Evolutionary conservation across 306 rosid species (phyloP).

Genomic region (Quercus bicolor): DNA sequence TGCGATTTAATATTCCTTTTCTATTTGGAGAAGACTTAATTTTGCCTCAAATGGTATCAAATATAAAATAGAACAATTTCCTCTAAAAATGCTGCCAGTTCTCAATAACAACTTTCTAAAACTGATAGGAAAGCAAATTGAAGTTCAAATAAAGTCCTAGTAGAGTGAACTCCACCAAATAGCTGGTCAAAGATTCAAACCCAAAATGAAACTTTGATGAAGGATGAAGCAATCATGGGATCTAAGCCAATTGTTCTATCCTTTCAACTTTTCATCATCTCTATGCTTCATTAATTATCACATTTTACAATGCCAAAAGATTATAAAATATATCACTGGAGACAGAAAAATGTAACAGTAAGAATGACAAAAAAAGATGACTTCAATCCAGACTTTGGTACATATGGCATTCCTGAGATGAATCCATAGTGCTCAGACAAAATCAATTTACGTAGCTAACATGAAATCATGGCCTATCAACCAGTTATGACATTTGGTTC

Average conservation of each 20-base stretch:
- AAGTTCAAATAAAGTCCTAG: neutral
- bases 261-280: neutral
- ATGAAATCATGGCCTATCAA: neutral
- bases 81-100: neutral
- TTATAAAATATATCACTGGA: neutral
- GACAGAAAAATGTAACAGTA: neutral
- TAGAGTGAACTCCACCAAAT: neutral
- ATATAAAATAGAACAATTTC: neutral
- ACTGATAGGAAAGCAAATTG: too few species aligned
- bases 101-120: neutral
- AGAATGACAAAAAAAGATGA: neutral
- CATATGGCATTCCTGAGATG: neutral
- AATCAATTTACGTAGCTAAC: neutral
- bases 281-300: neutral
- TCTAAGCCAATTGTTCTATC: neutral
- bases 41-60: neutral
- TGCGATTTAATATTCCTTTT: neutral
- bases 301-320: neutral
- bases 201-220: neutral
- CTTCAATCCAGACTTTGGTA: neutral
- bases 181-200: neutral
- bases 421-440: neutral
- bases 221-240: neutral
- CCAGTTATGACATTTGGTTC: neutral
- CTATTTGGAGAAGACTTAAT: neutral